Evolutionary conservation across 2,329 filamentous ascomycete genomes (phyloP), one percentile per base, ranked within the genome.

Genomic region (Penicillium italicum): DNA sequence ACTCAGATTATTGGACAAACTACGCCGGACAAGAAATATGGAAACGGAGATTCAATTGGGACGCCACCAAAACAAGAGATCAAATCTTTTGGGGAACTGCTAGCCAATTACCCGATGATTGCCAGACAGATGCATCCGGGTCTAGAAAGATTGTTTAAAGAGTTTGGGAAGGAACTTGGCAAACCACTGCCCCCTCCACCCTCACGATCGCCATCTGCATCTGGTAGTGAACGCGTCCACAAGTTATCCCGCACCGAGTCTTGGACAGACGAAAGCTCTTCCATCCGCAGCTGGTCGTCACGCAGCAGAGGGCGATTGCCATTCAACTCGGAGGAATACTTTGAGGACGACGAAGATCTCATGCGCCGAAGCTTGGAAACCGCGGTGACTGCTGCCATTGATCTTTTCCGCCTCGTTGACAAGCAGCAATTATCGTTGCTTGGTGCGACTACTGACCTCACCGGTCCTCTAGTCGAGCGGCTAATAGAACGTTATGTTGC

Each of bases 51-150:
- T 72, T 63, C 71, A n/a, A 59, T 70, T 24, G 65, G 70, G 6
- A 66, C 71, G 8, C 70, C 71, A n/a, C 66, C 69, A 5, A 97
- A 96, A 76, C 97, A 96, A 74, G 90, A 96, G 57, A 88, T 99
- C 70, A 91, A 87, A 74, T 90, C 84, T 33, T 99, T 99, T 70
- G 87, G 88, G 58, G 94, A 97, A 62, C 81, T 99, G 14, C 80
- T 99, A 40, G 89, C 90, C 63, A 86, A 91, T 65, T 99, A 97
- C 63, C 94, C 94, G 1, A 89, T 96, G 84, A 97, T 99, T 65
- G 91, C 92, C 24, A 84, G 90, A 57, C 94, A 99, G 73, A 96
- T 99, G 91, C 91, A 97, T 65, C 84, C 88, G 2, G 94, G 94
- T 0, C 76, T 99, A 33, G 93, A 99, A 68, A 87, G 87, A 66